phyloP scores from a whole-genome alignment of 2,329 filamentous ascomycete genomes.

The Aspergillus brasiliensis region DNA sequence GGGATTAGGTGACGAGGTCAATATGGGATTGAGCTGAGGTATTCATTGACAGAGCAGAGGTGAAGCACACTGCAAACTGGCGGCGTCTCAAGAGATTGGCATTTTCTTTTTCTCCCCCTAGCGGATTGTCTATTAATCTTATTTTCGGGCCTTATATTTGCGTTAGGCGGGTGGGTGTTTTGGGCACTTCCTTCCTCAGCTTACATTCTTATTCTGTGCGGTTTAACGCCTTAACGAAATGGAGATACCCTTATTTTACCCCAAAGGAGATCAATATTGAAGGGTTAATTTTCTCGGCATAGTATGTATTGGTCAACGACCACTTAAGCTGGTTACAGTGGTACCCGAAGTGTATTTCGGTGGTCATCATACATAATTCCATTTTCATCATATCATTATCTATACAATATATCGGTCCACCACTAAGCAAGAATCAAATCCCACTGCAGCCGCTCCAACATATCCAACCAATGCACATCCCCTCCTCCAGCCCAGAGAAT shows the following conservation, averaged over 20 bases:
- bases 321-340: no score
- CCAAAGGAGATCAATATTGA: no score
- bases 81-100: background rate
- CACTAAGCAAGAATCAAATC: conserved; percentile 37
- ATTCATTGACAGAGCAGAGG: background rate
- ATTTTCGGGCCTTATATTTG: background rate
- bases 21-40: conserved; percentile 77
- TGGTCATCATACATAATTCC: no score
- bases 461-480: conserved; percentile 34
- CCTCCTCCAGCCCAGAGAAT: conserved; percentile 29
- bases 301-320: no score
- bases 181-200: background rate
- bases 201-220: background rate
- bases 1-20: conserved; percentile 80
- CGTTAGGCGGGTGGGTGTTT: background rate
- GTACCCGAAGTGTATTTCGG: no score
- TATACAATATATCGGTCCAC: no score
- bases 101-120: background rate
- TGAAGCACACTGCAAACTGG: background rate
- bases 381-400: no score
- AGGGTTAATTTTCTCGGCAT: no score
- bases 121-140: background rate
- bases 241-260: conserved; percentile 6
- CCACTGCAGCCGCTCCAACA: conserved; percentile 35
- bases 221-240: background rate